phyloP scores from a whole-genome alignment of 1,139 yeast species.

The Scheffersomyces quercinus region DNA sequence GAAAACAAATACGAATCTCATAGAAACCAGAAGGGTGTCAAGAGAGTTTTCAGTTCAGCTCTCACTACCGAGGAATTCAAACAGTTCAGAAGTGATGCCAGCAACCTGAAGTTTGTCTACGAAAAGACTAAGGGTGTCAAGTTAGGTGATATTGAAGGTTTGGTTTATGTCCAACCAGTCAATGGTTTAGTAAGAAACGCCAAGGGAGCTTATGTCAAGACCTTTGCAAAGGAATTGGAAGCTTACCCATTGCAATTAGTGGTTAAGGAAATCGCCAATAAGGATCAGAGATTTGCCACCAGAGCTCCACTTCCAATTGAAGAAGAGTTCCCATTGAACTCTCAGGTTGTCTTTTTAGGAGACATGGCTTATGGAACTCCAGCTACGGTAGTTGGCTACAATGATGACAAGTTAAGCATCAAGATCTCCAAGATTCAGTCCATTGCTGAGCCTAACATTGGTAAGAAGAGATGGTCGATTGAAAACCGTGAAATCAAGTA shows the following conservation, averaged over 20 bases:
- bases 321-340: conserved; percentile 75
- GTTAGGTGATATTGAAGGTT: conserved; percentile 52
- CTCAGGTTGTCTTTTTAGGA: conserved; percentile 81
- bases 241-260: conserved; percentile 74
- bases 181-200: conserved; percentile 71
- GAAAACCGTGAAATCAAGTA: conserved; percentile 62
- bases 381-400: conserved; percentile 68
- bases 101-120: conserved; percentile 37
- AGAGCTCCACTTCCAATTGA: conserved; percentile 76
- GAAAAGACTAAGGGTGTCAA: conserved; percentile 58
- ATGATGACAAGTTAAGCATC: conserved; percentile 54
- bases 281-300: conserved; percentile 73
- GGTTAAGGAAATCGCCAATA: conserved; percentile 71
- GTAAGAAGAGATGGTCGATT: conserved; percentile 54
- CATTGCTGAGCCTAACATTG: conserved; percentile 62
- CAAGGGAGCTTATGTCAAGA: conserved; percentile 78
- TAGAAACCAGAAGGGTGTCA: conserved; percentile 25
- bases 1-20: conserved; percentile 46
- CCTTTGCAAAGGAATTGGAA: conserved; percentile 54
- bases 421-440: conserved; percentile 49
- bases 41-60: conserved; percentile 40
- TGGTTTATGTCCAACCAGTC: conserved; percentile 73
- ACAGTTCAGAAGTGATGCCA: conserved; percentile 36
- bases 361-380: conserved; percentile 88
- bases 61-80: conserved; percentile 42